Conservation (phyloP, 2,329 filamentous ascomycete species). For the Aspergillus terreus region DNA sequence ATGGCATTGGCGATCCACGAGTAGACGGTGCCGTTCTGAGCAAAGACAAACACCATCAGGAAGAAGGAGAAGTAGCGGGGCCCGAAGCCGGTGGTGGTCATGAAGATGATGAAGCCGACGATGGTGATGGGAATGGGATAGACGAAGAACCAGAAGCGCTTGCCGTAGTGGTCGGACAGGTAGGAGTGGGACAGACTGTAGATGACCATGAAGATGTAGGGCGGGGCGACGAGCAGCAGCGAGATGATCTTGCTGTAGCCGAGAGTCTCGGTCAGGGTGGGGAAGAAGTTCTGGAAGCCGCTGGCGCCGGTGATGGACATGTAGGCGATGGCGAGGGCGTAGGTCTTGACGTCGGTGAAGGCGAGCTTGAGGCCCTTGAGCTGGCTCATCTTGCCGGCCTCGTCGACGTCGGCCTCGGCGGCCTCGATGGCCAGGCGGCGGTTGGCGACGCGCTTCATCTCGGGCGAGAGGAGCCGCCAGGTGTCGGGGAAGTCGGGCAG, state of each 20-base stretch:
- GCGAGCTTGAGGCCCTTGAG: slow-evolving; percentile 50
- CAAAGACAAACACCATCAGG: slow-evolving; percentile 55
- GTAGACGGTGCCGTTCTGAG: slow-evolving; percentile 49
- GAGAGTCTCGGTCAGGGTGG: slow-evolving; percentile 47
- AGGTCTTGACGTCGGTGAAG: slow-evolving; percentile 49
- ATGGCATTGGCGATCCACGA: slow-evolving; percentile 52
- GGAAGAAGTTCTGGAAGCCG: slow-evolving; percentile 58
- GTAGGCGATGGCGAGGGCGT: slow-evolving; percentile 43
- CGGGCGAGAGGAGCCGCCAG: slow-evolving; percentile 40
- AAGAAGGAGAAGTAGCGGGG: slow-evolving; percentile 56
- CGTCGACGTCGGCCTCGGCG: slow-evolving; percentile 48
- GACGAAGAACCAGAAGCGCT: slow-evolving; percentile 52
- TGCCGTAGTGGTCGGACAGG: slow-evolving; percentile 42
- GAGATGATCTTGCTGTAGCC: slow-evolving; percentile 45
- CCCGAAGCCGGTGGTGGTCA: slow-evolving; percentile 50
- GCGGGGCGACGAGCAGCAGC: slow-evolving; percentile 50
- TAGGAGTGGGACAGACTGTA: slow-evolving; percentile 45
- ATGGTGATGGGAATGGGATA: slow-evolving; percentile 52
- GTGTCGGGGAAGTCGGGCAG: slow-evolving; percentile 45
- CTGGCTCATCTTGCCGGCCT: slow-evolving; percentile 47
- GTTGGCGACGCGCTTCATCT: slow-evolving; percentile 47
- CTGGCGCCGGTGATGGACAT: slow-evolving; percentile 48
- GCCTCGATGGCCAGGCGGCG: slow-evolving; percentile 51
- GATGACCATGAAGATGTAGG: slow-evolving; percentile 53
- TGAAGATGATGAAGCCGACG: slow-evolving; percentile 52